Conservation (phyloP, 768 basidiomycete species). For the Candolleomyces aberdarensis region DNA sequence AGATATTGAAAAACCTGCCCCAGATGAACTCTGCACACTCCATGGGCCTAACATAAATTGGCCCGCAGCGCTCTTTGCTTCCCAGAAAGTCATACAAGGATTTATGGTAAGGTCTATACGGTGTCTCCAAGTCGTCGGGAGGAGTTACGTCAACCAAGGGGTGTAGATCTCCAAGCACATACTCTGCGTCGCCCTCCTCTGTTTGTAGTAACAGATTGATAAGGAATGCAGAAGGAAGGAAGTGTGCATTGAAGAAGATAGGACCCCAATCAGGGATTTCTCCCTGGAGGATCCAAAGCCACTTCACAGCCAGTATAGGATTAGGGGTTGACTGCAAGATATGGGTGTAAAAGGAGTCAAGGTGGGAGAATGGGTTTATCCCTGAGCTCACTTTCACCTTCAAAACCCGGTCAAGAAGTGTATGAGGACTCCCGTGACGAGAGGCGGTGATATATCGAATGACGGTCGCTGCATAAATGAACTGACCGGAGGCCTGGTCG, state of each 20-base stretch:
- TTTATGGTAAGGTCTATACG: neutral
- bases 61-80: no score
- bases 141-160: neutral
- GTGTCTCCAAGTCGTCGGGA: neutral
- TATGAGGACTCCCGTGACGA: conserved; percentile 5
- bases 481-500: conserved; percentile 11
- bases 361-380: neutral
- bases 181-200: neutral
- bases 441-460: conserved; percentile 6
- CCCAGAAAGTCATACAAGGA: neutral
- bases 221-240: neutral
- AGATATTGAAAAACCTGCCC: no score
- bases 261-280: neutral
- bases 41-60: no score
- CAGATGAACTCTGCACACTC: no score
- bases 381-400: no score
- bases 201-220: neutral
- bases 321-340: neutral
- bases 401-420: conserved; percentile 7
- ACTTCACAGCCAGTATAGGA: neutral
- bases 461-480: conserved; percentile 15
- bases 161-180: neutral
- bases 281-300: neutral
- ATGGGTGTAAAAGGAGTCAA: conserved; percentile 1
- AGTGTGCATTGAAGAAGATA: neutral